phyloP scores from a whole-genome alignment of 192 early-diverging fungal genomes.

The Phycomyces blakesleeanus region DNA sequence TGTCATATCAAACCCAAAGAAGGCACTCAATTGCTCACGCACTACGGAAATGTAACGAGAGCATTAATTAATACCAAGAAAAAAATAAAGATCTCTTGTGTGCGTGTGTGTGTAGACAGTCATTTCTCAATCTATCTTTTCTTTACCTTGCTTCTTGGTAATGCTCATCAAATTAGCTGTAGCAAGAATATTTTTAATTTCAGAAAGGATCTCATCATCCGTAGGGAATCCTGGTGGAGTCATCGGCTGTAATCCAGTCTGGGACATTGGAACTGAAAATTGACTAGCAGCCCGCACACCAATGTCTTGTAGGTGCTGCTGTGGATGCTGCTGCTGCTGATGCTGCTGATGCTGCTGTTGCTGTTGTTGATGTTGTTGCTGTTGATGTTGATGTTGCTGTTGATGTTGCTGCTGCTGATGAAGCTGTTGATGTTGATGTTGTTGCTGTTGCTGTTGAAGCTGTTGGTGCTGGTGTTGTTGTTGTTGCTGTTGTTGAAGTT shows the following conservation, averaged over 20 bases:
- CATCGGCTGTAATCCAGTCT: constrained; percentile 19
- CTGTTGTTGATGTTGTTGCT: too few relatives aligned
- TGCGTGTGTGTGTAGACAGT: too few relatives aligned
- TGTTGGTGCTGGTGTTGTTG: neutral
- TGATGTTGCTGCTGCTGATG: constrained; percentile 6
- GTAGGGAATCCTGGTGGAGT: constrained; percentile 44
- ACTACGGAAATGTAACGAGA: constrained; percentile 47
- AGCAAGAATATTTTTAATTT: constrained; percentile 75
- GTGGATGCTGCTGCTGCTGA: constrained; percentile 2
- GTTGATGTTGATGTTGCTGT: constrained; percentile 3
- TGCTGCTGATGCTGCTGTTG: neutral
- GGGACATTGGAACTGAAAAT: constrained; percentile 32
- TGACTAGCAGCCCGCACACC: constrained; percentile 25
- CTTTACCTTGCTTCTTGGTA: constrained; percentile 89
- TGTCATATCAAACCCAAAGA: constrained; percentile 85
- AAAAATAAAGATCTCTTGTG: neutral
- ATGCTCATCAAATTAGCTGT: constrained; percentile 96
- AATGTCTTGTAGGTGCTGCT: constrained; percentile 11
- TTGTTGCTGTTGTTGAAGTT: constrained; percentile 3
- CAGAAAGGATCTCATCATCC: constrained; percentile 63
- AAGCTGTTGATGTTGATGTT: constrained; percentile 6
- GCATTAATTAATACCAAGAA: constrained; percentile 8
- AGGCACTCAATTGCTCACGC: constrained; percentile 78
- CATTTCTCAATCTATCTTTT: neutral
- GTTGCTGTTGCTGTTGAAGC: neutral